Base-by-base conservation (phyloP, 495 filamentous ascomycete species). In the Penicillium waksmanii region DNA sequence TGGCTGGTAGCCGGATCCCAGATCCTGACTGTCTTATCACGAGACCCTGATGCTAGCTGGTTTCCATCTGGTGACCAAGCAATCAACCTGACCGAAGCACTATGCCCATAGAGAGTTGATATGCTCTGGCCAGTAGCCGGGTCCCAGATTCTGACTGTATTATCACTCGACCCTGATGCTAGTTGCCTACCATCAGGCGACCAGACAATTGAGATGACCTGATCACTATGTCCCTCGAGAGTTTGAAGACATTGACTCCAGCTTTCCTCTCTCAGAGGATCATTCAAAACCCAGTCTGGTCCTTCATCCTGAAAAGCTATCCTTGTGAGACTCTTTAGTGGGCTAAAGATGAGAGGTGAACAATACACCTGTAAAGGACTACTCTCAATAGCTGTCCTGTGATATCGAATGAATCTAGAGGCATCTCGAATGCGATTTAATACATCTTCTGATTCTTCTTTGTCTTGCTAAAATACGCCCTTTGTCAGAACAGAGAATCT, bases 361-460 rank as follows among this genome's bases (percentile, higher is more conserved):
- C 25, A 2, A 5, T 25, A 25, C 5, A 25, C 5, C 5, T 25
- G 25, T 2, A 25, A 5, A 5, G 25, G 25, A 5, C 25, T 25
- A 5, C 25, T 25, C 25, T 25, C 25, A 2, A 5, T 25, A 25
- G 25, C 25, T 5, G 5, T 5, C 25, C 25, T 25, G 5, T 25
- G 25, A 5, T 25, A 25, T 25, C 25, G 25, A 25, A 25, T 25
- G 5, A 25, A 25, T 25, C 25, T 2, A 25, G 25, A 25, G 2
- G 25, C 25, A 25, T 25, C 25, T 51, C 65, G 49, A 23, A 73
- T 55, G 18, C 75, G 67, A 8, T 61, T 38, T 10, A 58, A 44
- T 12, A 74, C 34, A 2, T 0, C 12, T 2, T 11, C 3, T 40
- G 31, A 15, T 9, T 55, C 19, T 1, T 19, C 4, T 44, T n/a